phyloP scores from a whole-genome alignment of 2,329 filamentous ascomycete species.

The Ophiostoma novo-ulmi region DNA sequence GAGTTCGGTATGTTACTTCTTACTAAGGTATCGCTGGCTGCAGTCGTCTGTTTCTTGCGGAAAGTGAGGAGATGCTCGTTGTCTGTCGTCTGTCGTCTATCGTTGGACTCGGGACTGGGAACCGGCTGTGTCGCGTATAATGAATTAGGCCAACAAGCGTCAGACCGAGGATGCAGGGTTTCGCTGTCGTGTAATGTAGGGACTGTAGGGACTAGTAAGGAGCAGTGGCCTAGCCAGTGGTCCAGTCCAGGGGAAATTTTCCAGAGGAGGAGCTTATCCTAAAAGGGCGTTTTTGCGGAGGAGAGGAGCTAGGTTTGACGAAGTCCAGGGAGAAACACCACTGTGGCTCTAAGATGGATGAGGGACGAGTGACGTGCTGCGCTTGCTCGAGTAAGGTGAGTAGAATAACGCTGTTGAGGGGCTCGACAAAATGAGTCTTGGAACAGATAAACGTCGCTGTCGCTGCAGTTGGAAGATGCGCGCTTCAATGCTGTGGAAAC shows the following conservation, averaged over 20 bases:
- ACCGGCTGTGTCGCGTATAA: constrained; percentile 1
- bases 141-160: not conserved
- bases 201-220: not conserved
- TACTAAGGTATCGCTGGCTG: not conserved
- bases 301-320: constrained; percentile 3
- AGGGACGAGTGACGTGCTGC: not conserved
- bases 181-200: not conserved
- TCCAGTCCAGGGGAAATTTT: constrained; percentile 12
- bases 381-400: not conserved
- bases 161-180: not conserved
- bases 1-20: not conserved
- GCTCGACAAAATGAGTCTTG: not conserved
- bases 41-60: not conserved
- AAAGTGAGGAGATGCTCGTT: not conserved
- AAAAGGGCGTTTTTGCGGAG: constrained; percentile 21
- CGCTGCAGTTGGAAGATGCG: not conserved
- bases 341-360: not conserved
- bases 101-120: not conserved
- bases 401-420: not conserved
- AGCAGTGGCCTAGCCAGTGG: not conserved
- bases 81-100: not conserved
- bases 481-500: not conserved
- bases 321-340: not conserved
- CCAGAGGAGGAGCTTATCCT: constrained; percentile 19
- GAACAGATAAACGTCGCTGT: not conserved